Conservation (phyloP, 805 yeast species). For the Starmerella bombicola region DNA sequence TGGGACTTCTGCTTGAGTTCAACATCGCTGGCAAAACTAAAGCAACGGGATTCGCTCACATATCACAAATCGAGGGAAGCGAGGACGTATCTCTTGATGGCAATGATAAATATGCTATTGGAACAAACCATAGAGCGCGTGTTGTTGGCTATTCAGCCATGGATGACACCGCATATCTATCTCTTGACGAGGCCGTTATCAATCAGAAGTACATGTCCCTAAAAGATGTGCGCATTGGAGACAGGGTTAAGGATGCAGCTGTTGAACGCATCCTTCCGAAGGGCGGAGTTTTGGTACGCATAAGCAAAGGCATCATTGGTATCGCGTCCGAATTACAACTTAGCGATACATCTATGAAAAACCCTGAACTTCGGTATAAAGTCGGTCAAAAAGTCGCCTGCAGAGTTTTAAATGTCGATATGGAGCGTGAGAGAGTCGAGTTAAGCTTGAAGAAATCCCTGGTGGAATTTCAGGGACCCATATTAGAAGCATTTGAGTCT, state of each 20-base stretch:
- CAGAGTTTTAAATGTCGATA: conserved; percentile 25
- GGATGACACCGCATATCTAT: conserved; percentile 56
- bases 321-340: conserved; percentile 62
- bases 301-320: conserved; percentile 54
- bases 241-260: conserved; percentile 41
- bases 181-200: conserved; percentile 55
- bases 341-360: conserved; percentile 68
- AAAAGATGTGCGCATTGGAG: conserved; percentile 69
- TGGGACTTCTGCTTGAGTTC: conserved; percentile 33
- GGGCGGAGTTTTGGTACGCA: conserved; percentile 53
- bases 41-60: conserved; percentile 59
- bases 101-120: conserved; percentile 27
- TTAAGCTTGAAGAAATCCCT: conserved; percentile 76
- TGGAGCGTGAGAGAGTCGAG: conserved; percentile 37
- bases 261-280: conserved; percentile 46
- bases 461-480: conserved; percentile 39
- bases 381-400: conserved; percentile 71
- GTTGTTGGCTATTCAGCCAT: conserved; percentile 54
- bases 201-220: conserved; percentile 53
- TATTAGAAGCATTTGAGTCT: conserved; percentile 37
- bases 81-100: conserved; percentile 21
- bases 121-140: conserved; percentile 63
- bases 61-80: conserved; percentile 43
- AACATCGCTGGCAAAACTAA: conserved; percentile 38
- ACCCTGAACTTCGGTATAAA: conserved; percentile 88